Percentiles rank a stretch among this genome's conserved stretches.
These are phyloP conservation scores for Phytophthora multivora DNA, from an alignment of 352 stramenopile genomes.

Conservation along the genomic window DNA sequence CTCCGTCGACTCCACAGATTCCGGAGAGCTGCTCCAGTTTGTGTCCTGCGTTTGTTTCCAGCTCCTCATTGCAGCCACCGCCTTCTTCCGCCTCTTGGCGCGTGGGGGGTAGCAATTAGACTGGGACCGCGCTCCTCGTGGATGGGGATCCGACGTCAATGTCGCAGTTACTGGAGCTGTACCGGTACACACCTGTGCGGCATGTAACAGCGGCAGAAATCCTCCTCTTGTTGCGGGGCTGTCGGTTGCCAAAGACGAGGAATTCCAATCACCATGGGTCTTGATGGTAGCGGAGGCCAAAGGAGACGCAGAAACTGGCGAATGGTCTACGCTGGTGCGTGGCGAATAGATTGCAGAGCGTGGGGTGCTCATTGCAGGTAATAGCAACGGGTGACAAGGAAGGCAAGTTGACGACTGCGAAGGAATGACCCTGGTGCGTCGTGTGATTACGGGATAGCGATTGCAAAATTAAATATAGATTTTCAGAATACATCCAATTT, in stretches of 20 bases:
- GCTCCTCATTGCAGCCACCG: neutral
- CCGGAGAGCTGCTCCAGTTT: neutral
- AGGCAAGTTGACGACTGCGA: slow-evolving; percentile 5
- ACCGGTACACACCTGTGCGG: slow-evolving; percentile 13
- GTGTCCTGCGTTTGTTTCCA: neutral
- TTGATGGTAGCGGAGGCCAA: neutral
- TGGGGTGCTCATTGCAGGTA: neutral
- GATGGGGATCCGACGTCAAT: neutral
- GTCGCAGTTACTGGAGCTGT: slow-evolving; percentile 7
- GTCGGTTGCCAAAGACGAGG: neutral
- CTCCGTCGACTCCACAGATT: neutral
- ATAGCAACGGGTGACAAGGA: neutral
- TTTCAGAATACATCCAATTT: neutral
- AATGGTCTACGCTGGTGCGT: slow-evolving; percentile 9
- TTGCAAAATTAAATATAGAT: neutral
- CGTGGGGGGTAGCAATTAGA: neutral
- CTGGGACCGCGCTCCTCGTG: neutral
- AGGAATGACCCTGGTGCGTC: neutral
- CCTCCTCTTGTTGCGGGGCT: neutral
- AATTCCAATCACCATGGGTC: neutral
- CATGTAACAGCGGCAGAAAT: slow-evolving; percentile 22
- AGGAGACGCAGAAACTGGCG: neutral
- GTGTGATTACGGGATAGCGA: neutral
- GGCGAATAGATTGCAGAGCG: neutral
- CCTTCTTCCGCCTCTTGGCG: neutral